A percentile compares a stretch with the other conserved stretches of the same genome.
phyloP scores from a whole-genome alignment of 345 rosid genomes.

The Citrus maxima region DNA sequence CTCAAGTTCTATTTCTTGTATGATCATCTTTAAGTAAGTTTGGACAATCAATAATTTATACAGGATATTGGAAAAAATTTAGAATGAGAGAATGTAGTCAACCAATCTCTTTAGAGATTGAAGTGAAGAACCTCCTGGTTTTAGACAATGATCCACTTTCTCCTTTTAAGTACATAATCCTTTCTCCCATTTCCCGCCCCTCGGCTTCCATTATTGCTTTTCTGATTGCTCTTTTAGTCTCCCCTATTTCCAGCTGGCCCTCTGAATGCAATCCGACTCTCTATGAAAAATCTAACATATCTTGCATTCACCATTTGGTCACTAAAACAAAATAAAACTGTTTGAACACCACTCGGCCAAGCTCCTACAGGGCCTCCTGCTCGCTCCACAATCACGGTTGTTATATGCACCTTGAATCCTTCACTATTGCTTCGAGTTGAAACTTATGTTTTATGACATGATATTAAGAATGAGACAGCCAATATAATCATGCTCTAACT shows the following conservation, averaged over 20 bases:
- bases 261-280: neutral
- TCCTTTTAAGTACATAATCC: neutral
- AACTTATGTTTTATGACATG: neutral
- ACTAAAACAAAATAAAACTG: slow-evolving; percentile 18
- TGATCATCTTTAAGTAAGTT: neutral
- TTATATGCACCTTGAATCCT: neutral
- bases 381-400: neutral
- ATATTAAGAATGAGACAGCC: neutral
- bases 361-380: neutral
- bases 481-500: neutral
- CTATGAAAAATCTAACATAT: neutral
- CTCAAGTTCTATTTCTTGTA: neutral
- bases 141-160: neutral
- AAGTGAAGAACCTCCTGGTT: neutral
- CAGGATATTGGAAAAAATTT: neutral
- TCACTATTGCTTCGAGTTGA: neutral
- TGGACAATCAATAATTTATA: neutral
- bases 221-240: neutral
- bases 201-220: neutral
- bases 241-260: neutral
- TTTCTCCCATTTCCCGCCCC: neutral
- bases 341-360: too few relatives aligned
- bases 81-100: neutral
- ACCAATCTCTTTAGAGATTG: neutral
- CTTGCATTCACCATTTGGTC: slow-evolving; percentile 3